These are phyloP conservation scores for Clavulina sp. DNA, from an alignment of 768 basidiomycete genomes.

Conservation along the genomic window DNA sequence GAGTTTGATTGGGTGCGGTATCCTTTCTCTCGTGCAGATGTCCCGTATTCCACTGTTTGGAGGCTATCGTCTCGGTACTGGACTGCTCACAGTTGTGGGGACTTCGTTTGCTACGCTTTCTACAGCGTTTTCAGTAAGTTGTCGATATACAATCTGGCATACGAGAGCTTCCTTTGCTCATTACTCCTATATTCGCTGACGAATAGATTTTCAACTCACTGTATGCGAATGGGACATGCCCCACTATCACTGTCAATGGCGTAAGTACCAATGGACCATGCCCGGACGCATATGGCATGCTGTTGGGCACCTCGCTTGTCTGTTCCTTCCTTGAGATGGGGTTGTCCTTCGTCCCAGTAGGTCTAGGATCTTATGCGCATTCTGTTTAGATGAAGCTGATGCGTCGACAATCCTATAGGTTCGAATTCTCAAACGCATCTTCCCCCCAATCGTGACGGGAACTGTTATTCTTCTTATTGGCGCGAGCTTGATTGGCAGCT, in stretches of 20 bases:
- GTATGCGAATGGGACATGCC: slow-evolving; percentile 67
- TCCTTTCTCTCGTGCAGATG: slow-evolving; percentile 65
- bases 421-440: slow-evolving; percentile 41
- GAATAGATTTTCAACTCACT: slow-evolving; percentile 54
- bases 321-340: slow-evolving; percentile 70
- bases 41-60: slow-evolving; percentile 42
- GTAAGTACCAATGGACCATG: slow-evolving; percentile 45
- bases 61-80: slow-evolving; percentile 53
- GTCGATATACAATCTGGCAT: slow-evolving; percentile 4
- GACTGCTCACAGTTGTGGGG: slow-evolving; percentile 64
- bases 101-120: slow-evolving; percentile 66
- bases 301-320: slow-evolving; percentile 59
- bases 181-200: too few relatives aligned
- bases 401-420: too few relatives aligned
- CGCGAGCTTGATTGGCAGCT: slow-evolving; percentile 52
- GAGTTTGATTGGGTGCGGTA: slow-evolving; percentile 61
- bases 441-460: slow-evolving; percentile 75
- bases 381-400: too few relatives aligned
- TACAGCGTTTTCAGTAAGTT: slow-evolving; percentile 45
- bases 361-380: too few relatives aligned
- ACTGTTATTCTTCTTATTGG: slow-evolving; percentile 71
- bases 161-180: background rate
- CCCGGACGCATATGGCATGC: slow-evolving; percentile 65
- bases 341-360: slow-evolving; percentile 49
- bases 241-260: slow-evolving; percentile 35